These are phyloP conservation scores for Colletotrichum karsti DNA, from an alignment of 2,329 filamentous ascomycete genomes.

Conservation along the genomic window DNA sequence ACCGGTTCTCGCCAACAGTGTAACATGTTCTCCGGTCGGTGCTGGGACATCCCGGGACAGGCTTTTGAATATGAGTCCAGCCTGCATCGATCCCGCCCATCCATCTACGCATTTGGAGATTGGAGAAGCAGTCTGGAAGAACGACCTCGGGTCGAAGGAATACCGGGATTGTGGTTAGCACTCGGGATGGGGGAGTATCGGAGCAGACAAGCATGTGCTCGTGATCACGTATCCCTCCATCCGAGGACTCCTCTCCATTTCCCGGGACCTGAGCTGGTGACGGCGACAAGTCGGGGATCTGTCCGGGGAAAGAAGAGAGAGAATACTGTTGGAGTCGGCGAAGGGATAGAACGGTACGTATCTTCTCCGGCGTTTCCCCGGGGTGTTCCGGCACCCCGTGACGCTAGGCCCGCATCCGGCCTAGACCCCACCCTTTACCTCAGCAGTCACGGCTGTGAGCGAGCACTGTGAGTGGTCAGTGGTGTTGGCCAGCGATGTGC, in stretches of 20 bases:
- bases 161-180: background rate
- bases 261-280: background rate
- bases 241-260: background rate
- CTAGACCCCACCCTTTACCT: background rate
- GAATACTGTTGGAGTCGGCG: background rate
- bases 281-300: background rate
- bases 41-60: conserved; percentile 2
- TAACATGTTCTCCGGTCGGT: conserved; percentile 9
- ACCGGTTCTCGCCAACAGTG: conserved; percentile 1
- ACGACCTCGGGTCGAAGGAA: conserved; percentile 1
- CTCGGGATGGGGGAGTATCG: background rate
- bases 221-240: background rate
- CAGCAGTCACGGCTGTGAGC: no score
- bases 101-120: background rate
- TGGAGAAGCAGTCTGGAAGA: background rate
- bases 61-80: background rate
- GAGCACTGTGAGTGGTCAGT: no score
- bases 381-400: conserved; percentile 13
- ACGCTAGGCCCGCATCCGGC: conserved; percentile 5
- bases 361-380: conserved; percentile 24
- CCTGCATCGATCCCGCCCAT: background rate
- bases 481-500: conserved; percentile 19
- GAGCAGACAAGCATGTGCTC: background rate
- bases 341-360: conserved; percentile 6
- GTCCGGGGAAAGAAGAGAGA: background rate